These are phyloP conservation scores for Polyporus arcularius DNA, from an alignment of 768 basidiomycete genomes.

Conservation along the genomic window DNA sequence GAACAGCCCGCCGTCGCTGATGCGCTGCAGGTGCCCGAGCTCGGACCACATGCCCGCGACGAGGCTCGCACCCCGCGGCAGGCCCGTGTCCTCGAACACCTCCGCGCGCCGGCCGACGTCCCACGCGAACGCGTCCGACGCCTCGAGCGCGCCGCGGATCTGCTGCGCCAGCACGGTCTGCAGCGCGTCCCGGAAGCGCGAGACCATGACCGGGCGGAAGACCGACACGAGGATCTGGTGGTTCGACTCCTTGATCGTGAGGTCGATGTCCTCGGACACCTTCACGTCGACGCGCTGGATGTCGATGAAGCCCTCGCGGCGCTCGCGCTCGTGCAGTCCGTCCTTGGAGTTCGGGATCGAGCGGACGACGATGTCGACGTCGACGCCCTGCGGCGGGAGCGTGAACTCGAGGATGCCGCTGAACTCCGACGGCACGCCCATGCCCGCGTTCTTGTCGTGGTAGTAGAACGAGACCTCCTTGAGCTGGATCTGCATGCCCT, in stretches of 20 bases:
- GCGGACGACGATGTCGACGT: conserved; percentile 66
- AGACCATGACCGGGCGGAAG: conserved; percentile 62
- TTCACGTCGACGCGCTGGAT: conserved; percentile 56
- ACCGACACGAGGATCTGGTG: conserved; percentile 61
- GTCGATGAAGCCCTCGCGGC: conserved; percentile 51
- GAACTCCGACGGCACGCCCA: conserved; percentile 54
- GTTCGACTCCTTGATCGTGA: conserved; percentile 61
- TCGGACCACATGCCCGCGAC: conserved; percentile 73
- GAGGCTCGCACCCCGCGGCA: conserved; percentile 48
- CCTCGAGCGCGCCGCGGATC: conserved; percentile 51
- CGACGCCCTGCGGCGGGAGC: conserved; percentile 67
- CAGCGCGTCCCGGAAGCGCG: conserved; percentile 59
- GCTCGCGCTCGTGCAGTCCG: conserved; percentile 46
- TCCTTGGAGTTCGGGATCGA: conserved; percentile 54
- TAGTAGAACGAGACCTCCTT: conserved; percentile 76
- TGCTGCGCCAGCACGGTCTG: conserved; percentile 60
- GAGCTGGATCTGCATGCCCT: conserved; percentile 64
- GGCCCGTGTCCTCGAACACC: conserved; percentile 67
- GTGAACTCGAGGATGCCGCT: conserved; percentile 62
- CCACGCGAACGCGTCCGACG: conserved; percentile 56
- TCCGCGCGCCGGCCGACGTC: conserved; percentile 58
- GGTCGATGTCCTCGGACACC: conserved; percentile 57
- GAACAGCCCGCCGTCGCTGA: conserved; percentile 37
- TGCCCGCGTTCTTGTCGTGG: conserved; percentile 54
- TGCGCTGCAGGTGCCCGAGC: conserved; percentile 52